Evolutionary conservation across 2,329 filamentous ascomycete genomes (phyloP).

Genomic region (Fusarium transvaalense): DNA sequence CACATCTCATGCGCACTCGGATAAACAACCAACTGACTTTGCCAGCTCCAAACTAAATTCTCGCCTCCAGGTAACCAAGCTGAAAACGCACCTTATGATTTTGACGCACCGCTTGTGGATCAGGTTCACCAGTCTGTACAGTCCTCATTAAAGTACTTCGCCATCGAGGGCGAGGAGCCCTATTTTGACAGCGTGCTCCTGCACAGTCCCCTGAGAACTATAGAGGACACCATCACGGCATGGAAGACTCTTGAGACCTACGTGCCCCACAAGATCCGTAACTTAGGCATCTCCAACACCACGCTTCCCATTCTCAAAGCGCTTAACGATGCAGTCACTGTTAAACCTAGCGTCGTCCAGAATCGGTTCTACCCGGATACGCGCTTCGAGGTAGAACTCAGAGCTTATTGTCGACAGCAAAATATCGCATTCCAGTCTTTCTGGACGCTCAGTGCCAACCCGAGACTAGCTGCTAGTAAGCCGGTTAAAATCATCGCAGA

Average conservation of each 20-base stretch:
- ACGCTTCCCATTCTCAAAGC: slow-evolving; percentile 66
- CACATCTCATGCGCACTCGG: not conserved
- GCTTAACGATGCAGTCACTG: slow-evolving; percentile 60
- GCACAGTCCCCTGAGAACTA: slow-evolving; percentile 67
- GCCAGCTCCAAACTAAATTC: slow-evolving; percentile 85
- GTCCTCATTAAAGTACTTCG: slow-evolving; percentile 75
- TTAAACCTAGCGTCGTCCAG: slow-evolving; percentile 73
- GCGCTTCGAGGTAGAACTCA: slow-evolving; percentile 69
- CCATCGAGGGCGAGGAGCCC: slow-evolving; percentile 53
- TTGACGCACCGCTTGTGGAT: slow-evolving; percentile 66
- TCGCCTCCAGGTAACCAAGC: slow-evolving; percentile 75
- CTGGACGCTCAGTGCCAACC: slow-evolving; percentile 66
- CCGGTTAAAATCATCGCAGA: slow-evolving; percentile 66
- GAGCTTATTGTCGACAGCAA: slow-evolving; percentile 61
- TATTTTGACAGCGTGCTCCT: slow-evolving; percentile 82
- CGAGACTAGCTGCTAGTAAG: slow-evolving; percentile 52
- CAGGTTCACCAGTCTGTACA: slow-evolving; percentile 76
- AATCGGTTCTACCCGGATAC: slow-evolving; percentile 77
- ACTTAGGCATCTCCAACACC: slow-evolving; percentile 83
- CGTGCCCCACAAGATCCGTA: slow-evolving; percentile 72
- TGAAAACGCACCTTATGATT: slow-evolving; percentile 71
- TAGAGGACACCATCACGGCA: slow-evolving; percentile 68
- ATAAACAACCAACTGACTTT: not conserved
- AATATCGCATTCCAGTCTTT: slow-evolving; percentile 65
- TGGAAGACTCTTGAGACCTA: slow-evolving; percentile 76